These are phyloP conservation scores for Chrysosporium keratinophilum DNA, from an alignment of 2,329 filamentous ascomycete genomes.

Conservation along the genomic window DNA sequence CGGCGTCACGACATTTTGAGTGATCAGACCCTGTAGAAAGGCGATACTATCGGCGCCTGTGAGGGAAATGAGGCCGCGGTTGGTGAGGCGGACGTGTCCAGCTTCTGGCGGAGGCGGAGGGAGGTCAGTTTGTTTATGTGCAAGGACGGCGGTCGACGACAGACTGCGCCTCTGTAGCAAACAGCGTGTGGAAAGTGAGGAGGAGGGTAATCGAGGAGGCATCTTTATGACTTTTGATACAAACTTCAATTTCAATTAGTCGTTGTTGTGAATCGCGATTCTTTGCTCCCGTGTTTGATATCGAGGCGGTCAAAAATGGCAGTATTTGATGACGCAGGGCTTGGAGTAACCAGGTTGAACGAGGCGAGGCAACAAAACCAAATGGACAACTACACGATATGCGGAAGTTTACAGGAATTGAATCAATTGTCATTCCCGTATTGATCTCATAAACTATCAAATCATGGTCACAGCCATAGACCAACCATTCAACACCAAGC, in stretches of 20 bases:
- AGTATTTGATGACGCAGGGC: neutral
- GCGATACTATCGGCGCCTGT: conserved; percentile 67
- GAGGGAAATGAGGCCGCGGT: conserved; percentile 68
- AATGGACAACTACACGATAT: neutral
- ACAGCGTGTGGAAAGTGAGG: conserved; percentile 26
- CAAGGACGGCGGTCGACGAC: conserved; percentile 19
- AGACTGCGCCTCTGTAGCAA: conserved; percentile 23
- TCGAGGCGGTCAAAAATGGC: conserved; percentile 1
- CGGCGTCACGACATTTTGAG: conserved; percentile 51
- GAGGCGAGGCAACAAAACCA: neutral
- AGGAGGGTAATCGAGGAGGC: conserved; percentile 21
- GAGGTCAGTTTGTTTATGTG: conserved; percentile 15
- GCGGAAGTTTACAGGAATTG: neutral
- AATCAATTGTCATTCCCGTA: neutral
- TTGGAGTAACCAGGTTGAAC: neutral
- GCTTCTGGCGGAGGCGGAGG: conserved; percentile 32
- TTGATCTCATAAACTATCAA: neutral
- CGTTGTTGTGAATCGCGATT: neutral
- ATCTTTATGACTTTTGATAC: conserved; percentile 21
- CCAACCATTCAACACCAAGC: neutral
- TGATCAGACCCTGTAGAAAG: conserved; percentile 82
- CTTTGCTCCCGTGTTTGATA: no score
- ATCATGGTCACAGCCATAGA: neutral
- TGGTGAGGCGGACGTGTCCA: conserved; percentile 48
- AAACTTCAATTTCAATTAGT: neutral